Evolutionary conservation across 305 asterid genomes (phyloP).

Genomic region (Rubia occidens): DNA sequence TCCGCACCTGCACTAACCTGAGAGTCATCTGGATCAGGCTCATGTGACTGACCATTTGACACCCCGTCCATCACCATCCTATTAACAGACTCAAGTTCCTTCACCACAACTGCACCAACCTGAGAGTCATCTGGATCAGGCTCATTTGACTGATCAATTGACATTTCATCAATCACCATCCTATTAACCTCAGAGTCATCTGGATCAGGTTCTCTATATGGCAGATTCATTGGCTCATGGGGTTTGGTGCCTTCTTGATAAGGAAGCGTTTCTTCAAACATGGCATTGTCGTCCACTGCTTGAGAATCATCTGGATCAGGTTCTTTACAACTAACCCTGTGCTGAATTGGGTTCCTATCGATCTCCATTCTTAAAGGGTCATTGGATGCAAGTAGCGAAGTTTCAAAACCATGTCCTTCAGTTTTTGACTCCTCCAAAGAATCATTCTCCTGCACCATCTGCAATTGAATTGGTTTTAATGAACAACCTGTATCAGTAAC

Average conservation of each 20-base stretch:
- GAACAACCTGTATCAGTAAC: not conserved
- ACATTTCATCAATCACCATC: constrained; percentile 8
- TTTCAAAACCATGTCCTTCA: constrained; percentile 8
- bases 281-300: constrained; percentile 8
- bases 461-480: not conserved
- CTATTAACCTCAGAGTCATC: constrained; percentile 21
- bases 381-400: not conserved
- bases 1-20: constrained; percentile 12
- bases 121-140: constrained; percentile 9
- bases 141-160: constrained; percentile 15
- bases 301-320: constrained; percentile 30
- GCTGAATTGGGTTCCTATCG: not conserved
- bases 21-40: constrained; percentile 2
- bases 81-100: constrained; percentile 28
- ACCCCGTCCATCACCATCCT: constrained; percentile 4
- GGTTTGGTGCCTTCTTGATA: constrained; percentile 10
- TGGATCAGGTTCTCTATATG: constrained; percentile 23
- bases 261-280: constrained; percentile 11
- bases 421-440: constrained; percentile 10
- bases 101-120: constrained; percentile 8
- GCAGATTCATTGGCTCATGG: constrained; percentile 11
- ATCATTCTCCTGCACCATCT: constrained; percentile 14
- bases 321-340: constrained; percentile 9
- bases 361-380: constrained; percentile 10
- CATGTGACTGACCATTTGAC: constrained; percentile 16